phyloP scores from a whole-genome alignment of 371 early-diverging fungal genomes.

The Lichtheimia ramosa region DNA sequence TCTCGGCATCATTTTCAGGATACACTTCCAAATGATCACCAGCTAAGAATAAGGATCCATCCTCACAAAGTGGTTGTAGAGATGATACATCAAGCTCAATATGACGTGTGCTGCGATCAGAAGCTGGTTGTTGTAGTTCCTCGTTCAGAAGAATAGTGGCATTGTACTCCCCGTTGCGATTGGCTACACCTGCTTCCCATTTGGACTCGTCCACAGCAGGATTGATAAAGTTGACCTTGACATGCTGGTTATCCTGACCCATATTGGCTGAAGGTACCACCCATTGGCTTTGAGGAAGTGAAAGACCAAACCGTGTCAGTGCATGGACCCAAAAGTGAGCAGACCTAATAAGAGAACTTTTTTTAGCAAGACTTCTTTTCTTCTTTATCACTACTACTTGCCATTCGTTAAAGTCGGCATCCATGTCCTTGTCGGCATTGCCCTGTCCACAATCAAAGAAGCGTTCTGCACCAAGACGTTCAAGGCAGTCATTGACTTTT shows the following conservation, averaged over 20 bases:
- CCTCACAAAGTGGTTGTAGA: slow-evolving; percentile 21
- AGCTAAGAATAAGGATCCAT: slow-evolving; percentile 37
- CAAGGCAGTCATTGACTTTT: slow-evolving; percentile 33
- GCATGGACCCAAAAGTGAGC: slow-evolving; percentile 46
- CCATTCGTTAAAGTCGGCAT: slow-evolving; percentile 49
- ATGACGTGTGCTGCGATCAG: slow-evolving; percentile 48
- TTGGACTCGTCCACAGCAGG: slow-evolving; percentile 19
- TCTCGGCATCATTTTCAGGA: slow-evolving; percentile 41
- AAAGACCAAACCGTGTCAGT: slow-evolving; percentile 30
- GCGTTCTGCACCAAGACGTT: slow-evolving; percentile 51
- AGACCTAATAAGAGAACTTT: too few relatives aligned
- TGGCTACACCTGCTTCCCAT: slow-evolving; percentile 26
- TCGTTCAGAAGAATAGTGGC: slow-evolving; percentile 21
- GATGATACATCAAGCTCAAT: slow-evolving; percentile 44
- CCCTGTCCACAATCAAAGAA: slow-evolving; percentile 45
- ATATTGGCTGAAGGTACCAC: slow-evolving; percentile 34
- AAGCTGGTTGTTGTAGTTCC: slow-evolving; percentile 35
- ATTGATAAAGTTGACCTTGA: slow-evolving; percentile 27
- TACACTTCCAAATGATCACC: slow-evolving; percentile 62
- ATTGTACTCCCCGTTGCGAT: slow-evolving; percentile 31
- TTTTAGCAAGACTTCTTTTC: too few relatives aligned
- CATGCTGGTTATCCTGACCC: slow-evolving; percentile 11
- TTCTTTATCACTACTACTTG: slow-evolving; percentile 10
- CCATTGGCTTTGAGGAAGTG: slow-evolving; percentile 27
- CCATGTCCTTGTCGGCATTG: slow-evolving; percentile 57